phyloP scores from a whole-genome alignment of 345 rosid species.

The Syzygium aqueum region DNA sequence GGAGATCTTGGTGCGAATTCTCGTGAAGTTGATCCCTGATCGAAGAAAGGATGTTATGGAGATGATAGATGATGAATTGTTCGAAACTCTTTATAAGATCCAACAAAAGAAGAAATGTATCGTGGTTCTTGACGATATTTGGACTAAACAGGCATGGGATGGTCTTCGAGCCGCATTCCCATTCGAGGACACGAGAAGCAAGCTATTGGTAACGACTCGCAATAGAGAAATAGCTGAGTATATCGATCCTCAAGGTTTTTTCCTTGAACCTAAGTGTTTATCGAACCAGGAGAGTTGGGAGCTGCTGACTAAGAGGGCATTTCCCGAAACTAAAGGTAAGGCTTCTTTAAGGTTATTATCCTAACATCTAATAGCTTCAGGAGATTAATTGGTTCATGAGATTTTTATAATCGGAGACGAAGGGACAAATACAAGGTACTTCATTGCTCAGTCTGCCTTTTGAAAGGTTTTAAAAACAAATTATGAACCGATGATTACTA shows the following conservation, averaged over 20 bases:
- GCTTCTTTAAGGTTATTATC: not conserved
- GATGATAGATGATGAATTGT: slow-evolving; percentile 26
- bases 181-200: slow-evolving; percentile 1
- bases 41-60: slow-evolving; percentile 17
- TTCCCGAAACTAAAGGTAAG: slow-evolving; percentile 5
- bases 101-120: slow-evolving; percentile 14
- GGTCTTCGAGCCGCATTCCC: slow-evolving; percentile 19
- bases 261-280: slow-evolving; percentile 2
- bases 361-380: not conserved
- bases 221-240: slow-evolving; percentile 15
- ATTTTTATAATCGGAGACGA: fast-evolving
- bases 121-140: slow-evolving; percentile 36
- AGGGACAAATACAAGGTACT: not conserved
- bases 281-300: slow-evolving; percentile 25
- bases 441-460: slow-evolving; percentile 1
- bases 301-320: slow-evolving; percentile 22
- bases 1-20: slow-evolving; percentile 18
- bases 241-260: slow-evolving; percentile 5
- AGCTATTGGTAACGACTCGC: slow-evolving; percentile 32
- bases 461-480: fast-evolving
- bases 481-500: fast-evolving
- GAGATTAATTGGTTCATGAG: not conserved
- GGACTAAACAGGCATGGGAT: slow-evolving; percentile 25
- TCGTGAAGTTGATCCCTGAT: slow-evolving; percentile 13
- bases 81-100: not conserved